Conservation (phyloP, 805 yeast species). For the Candida pseudoglaebosa region DNA sequence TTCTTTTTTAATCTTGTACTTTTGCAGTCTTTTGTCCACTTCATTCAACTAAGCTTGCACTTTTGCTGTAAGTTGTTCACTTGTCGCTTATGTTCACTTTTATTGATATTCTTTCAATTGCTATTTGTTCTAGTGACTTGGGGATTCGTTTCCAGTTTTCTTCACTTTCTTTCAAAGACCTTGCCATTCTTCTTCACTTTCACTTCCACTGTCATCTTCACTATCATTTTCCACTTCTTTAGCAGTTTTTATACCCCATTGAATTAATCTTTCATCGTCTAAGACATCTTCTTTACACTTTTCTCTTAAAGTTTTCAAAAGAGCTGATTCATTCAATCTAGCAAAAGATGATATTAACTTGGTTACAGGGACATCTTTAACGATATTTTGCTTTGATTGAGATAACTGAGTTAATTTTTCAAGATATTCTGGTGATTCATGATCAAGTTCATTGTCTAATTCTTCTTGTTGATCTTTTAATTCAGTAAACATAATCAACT, state of each 20-base stretch:
- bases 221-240: conserved; percentile 16
- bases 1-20: no score
- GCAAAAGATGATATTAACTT: conserved; percentile 59
- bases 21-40: no score
- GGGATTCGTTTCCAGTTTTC: conserved; percentile 36
- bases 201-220: conserved; percentile 16
- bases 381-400: conserved; percentile 27
- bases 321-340: conserved; percentile 43
- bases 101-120: no score
- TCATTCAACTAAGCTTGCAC: no score
- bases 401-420: conserved; percentile 17
- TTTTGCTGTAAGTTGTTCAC: no score
- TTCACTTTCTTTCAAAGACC: conserved; percentile 20
- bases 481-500: conserved; percentile 53
- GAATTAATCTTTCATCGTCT: conserved; percentile 55
- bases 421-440: conserved; percentile 34
- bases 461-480: conserved; percentile 45
- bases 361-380: conserved; percentile 48
- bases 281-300: conserved; percentile 66
- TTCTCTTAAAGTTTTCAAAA: conserved; percentile 59
- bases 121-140: background rate
- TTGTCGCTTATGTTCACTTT: no score
- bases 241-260: conserved; percentile 56
- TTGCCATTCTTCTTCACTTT: conserved; percentile 16
- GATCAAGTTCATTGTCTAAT: conserved; percentile 15